Conservation (phyloP, 1,284 basidiomycete species). For the Moniliella sp. region DNA sequence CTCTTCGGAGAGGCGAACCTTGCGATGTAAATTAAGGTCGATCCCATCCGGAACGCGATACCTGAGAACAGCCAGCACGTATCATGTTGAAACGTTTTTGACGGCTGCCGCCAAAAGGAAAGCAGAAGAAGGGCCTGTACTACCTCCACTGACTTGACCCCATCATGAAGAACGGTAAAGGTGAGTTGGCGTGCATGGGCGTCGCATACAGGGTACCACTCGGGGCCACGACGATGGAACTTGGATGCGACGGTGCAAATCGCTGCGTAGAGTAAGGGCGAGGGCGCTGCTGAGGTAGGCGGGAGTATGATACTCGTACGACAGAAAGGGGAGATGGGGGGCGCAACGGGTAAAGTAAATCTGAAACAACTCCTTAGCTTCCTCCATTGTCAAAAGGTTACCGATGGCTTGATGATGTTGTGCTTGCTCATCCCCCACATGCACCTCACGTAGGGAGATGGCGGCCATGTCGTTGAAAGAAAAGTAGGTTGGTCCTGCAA, state of each 20-base stretch:
- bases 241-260: slow-evolving; percentile 80
- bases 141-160: slow-evolving; percentile 76
- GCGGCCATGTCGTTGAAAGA: slow-evolving; percentile 55
- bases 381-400: slow-evolving; percentile 55
- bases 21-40: slow-evolving; percentile 80
- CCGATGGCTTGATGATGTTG: slow-evolving; percentile 56
- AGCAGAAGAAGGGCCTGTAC: slow-evolving; percentile 35
- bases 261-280: slow-evolving; percentile 29
- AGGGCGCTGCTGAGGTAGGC: slow-evolving; percentile 26
- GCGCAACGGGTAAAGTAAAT: slow-evolving; percentile 48
- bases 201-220: no score
- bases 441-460: slow-evolving; percentile 42
- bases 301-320: slow-evolving; percentile 31
- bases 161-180: no score
- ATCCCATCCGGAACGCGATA: slow-evolving; percentile 57
- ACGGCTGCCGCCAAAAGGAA: slow-evolving; percentile 34
- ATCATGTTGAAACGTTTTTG: slow-evolving; percentile 62
- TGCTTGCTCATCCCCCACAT: slow-evolving; percentile 68
- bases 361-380: slow-evolving; percentile 68
- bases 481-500: slow-evolving; percentile 73
- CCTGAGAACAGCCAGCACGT: slow-evolving; percentile 53
- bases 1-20: slow-evolving; percentile 45
- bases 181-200: no score
- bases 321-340: slow-evolving; percentile 18
- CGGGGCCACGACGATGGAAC: slow-evolving; percentile 61